These are phyloP conservation scores for Adansonia madagascariensis DNA, from an alignment of 441 rosid genomes.

Conservation along the genomic window DNA sequence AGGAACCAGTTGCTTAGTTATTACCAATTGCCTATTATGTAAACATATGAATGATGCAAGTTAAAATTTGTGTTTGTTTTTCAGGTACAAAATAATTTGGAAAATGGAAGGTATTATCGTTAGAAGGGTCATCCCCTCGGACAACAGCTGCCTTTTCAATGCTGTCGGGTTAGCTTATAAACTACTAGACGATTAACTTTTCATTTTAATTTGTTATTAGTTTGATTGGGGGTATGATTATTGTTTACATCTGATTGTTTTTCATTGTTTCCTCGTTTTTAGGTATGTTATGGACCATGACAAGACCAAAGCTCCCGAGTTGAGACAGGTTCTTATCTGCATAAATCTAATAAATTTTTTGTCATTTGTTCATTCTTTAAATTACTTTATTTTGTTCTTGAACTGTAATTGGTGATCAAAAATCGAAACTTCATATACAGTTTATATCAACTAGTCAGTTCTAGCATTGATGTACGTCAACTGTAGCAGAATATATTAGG, in stretches of 20 bases:
- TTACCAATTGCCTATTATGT: conserved; percentile 6
- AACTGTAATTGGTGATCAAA: background rate
- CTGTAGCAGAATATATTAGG: background rate
- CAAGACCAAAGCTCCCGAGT: conserved; percentile 65
- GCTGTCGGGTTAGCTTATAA: conserved; percentile 68
- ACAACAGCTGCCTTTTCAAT: conserved; percentile 94
- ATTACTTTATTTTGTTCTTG: background rate
- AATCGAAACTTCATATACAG: background rate
- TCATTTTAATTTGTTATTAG: conserved; percentile 18
- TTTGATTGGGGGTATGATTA: conserved; percentile 6
- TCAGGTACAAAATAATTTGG: conserved; percentile 34
- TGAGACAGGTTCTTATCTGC: conserved; percentile 70
- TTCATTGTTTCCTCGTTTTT: conserved; percentile 31
- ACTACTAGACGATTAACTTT: conserved; percentile 14
- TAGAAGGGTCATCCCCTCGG: conserved; percentile 93
- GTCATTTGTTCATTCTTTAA: background rate
- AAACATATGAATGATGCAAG: background rate
- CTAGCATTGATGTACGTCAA: background rate
- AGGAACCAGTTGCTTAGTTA: background rate
- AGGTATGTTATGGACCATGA: conserved; percentile 91
- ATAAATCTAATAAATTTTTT: conserved; percentile 18
- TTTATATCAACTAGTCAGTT: background rate
- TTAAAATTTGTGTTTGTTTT: conserved; percentile 23
- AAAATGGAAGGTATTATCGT: conserved; percentile 77
- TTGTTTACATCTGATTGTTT: background rate